Conservation (phyloP, 1,284 basidiomycete genomes). For the Trametes versicolor region DNA sequence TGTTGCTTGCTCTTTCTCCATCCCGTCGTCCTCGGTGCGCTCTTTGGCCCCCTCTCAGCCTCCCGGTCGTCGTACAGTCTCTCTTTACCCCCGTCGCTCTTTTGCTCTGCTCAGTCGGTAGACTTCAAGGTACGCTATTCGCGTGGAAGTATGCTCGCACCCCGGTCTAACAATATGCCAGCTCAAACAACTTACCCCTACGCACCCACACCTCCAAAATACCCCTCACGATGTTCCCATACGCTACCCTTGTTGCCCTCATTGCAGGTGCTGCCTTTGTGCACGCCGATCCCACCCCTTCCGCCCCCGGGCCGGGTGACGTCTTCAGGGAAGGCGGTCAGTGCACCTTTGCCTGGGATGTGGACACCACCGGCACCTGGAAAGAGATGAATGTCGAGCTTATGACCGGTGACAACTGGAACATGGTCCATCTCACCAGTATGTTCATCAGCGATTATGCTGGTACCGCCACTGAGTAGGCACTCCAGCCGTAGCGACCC, state of each 20-base stretch:
- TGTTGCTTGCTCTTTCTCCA: constrained; percentile 14
- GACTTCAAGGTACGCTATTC: constrained; percentile 5
- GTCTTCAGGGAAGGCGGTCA: constrained; percentile 63
- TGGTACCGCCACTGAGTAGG: not conserved
- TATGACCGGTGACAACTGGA: constrained; percentile 80
- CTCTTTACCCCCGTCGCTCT: constrained; percentile 24
- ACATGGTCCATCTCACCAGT: constrained; percentile 79
- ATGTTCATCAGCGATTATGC: constrained; percentile 41
- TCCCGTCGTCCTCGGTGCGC: constrained; percentile 21
- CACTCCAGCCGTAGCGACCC: constrained; percentile 63
- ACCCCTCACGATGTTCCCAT: constrained; percentile 51
- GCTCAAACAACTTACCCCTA: constrained; percentile 18
- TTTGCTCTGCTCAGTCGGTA: constrained; percentile 18
- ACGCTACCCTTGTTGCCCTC: constrained; percentile 52
- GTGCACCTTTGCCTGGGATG: constrained; percentile 65
- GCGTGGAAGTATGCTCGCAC: too few species aligned
- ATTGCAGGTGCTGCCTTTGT: constrained; percentile 50
- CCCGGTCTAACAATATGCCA: constrained; percentile 2
- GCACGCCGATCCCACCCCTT: constrained; percentile 65
- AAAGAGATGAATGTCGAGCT: constrained; percentile 76
- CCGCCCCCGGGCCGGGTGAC: constrained; percentile 55
- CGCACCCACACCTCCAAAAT: constrained; percentile 6
- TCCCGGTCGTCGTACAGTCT: constrained; percentile 19
- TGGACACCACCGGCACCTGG: constrained; percentile 68
- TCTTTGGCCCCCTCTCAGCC: constrained; percentile 9